phyloP scores from a whole-genome alignment of 176 grass and related monocot genomes.

The Zoysia pacifica region DNA sequence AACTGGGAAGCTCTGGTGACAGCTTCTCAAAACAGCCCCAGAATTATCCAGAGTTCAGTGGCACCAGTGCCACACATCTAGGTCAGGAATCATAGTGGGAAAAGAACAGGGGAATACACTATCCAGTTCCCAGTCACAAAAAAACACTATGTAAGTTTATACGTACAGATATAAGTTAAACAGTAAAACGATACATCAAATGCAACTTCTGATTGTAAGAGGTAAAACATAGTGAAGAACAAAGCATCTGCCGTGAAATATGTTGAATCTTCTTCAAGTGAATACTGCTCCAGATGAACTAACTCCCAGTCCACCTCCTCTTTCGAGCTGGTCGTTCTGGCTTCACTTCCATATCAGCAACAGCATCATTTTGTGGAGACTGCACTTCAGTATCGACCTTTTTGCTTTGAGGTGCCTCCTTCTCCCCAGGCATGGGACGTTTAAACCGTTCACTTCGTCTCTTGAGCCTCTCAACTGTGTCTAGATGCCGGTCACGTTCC shows the following conservation, averaged over 20 bases:
- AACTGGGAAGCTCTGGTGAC: constrained; percentile 28
- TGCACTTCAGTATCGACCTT: constrained; percentile 66
- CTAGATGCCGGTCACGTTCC: constrained; percentile 76
- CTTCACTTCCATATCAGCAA: constrained; percentile 74
- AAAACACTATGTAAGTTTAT: constrained; percentile 49
- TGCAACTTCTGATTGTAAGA: constrained; percentile 40
- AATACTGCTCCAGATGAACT: constrained; percentile 22
- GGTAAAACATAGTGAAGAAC: constrained; percentile 19
- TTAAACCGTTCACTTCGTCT: constrained; percentile 96
- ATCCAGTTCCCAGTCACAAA: constrained; percentile 54
- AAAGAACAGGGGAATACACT: constrained; percentile 29
- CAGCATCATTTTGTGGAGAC: constrained; percentile 50
- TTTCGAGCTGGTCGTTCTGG: constrained; percentile 90
- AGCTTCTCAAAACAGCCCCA: constrained; percentile 13
- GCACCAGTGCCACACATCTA: constrained; percentile 36
- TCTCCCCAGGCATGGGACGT: constrained; percentile 90
- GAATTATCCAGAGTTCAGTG: background rate
- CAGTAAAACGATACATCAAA: constrained; percentile 54
- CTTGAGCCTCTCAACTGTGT: constrained; percentile 92
- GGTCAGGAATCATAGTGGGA: background rate
- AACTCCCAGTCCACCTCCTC: constrained; percentile 95
- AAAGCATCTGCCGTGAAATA: constrained; percentile 25
- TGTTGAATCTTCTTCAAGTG: constrained; percentile 5
- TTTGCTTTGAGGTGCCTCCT: constrained; percentile 57
- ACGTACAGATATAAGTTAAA: constrained; percentile 57